Evolutionary conservation across 495 filamentous ascomycete species (phyloP), one percentile per base, ranked within the genome.

Genomic region (Pseudotulostoma volvatum): DNA sequence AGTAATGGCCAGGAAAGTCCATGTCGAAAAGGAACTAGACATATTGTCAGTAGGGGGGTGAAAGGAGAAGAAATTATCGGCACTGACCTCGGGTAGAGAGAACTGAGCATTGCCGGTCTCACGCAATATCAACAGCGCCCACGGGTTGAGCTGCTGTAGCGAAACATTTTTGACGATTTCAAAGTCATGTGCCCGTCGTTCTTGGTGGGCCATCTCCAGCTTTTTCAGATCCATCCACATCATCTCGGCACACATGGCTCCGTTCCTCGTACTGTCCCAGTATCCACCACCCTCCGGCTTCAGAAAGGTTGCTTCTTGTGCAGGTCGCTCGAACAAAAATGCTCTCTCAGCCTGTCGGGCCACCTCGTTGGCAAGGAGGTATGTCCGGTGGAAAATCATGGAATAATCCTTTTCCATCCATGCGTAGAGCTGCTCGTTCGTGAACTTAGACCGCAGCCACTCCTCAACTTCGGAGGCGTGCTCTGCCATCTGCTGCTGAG

Each of bases 1-100:
- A 39, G 49, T 56, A 64, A 44, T 66, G 61, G n/a, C 62, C 61
- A 8, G 62, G 62, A 36, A 56, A 61, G 45, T 66, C 61, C 15
- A 62, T 37, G 39, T 66, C 62, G 36, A 59, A 62, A 0, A 61
- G 41, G 32, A 13, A n/a, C 28, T 31, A 31, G n/a, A 8, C 8
- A 31, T n/a, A 8, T 8, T n/a, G 28, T 31, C n/a, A 31, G 28
- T 31, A 8, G n/a, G n/a, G n/a, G n/a, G n/a, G n/a, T n/a, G n/a
- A n/a, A n/a, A n/a, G n/a, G n/a, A n/a, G n/a, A n/a, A 31, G 8
- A 31, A 31, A n/a, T 31, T 31, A n/a, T 31, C n/a, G 28, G n/a
- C 8, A n/a, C 28, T 8, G 1, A 55, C 20, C 44, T 62, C 60
- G 4, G 55, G 50, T 1, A 64, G 16, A 39, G 20, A 34, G 36